Conservation (phyloP, 768 basidiomycete genomes). For the Russula sp. region DNA sequence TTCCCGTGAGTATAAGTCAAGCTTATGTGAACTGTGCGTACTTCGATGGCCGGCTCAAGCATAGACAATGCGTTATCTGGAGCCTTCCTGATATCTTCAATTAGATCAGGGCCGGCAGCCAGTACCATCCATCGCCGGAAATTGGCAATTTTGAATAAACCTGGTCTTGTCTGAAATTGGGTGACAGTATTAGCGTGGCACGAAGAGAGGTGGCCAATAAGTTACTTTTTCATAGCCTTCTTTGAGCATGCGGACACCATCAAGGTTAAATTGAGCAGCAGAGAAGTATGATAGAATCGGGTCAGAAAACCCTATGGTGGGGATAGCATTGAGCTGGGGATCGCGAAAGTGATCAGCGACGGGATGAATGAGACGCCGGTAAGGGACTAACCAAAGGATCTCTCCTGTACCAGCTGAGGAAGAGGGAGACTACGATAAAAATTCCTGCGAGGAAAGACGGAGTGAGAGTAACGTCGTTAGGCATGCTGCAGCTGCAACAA, state of each 20-base stretch:
- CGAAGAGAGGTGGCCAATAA: background rate
- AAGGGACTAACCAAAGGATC: constrained; percentile 1
- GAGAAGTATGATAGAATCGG: constrained; percentile 15
- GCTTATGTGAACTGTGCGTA: background rate
- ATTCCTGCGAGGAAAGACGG: background rate
- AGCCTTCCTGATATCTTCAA: background rate
- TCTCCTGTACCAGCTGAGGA: background rate
- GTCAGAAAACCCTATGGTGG: constrained; percentile 17
- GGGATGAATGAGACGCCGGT: too few relatives aligned
- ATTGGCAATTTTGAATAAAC: background rate
- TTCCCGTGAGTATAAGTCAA: too few relatives aligned
- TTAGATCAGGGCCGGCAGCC: background rate
- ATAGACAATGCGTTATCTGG: background rate
- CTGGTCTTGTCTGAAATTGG: constrained; percentile 17
- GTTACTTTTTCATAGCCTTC: constrained; percentile 34
- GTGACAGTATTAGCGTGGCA: background rate
- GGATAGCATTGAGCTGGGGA: constrained; percentile 13
- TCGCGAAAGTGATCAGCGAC: background rate
- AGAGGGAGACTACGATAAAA: background rate
- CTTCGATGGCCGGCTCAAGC: background rate
- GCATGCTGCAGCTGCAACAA: background rate
- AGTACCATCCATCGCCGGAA: background rate
- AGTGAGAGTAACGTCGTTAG: background rate
- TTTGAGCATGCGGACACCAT: constrained; percentile 28
- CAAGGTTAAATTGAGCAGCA: constrained; percentile 28